Base-by-base conservation (phyloP, 306 rosid genomes). In the Betula pendula region DNA sequence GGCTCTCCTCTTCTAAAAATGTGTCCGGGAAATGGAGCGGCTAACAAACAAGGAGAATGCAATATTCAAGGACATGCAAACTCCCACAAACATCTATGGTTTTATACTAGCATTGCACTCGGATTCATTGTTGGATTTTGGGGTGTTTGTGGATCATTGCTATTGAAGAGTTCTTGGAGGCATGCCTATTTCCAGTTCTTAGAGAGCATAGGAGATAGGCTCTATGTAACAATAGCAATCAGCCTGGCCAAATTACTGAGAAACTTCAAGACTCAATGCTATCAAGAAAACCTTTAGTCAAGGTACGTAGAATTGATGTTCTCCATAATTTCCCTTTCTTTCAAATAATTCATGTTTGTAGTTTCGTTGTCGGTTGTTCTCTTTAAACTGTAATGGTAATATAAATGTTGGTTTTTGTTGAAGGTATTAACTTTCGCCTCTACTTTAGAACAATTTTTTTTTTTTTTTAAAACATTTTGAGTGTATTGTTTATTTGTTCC, bases 111-210 rank as follows among this genome's bases (percentile, higher is more conserved):
- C 45, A 2, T 79, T 6, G 84, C 14, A 38, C 5, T 81, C 35
- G 86, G 84, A 60, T 85, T 78, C 40, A 22, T 59, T 53, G 17
- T 76, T 15, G 88, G 77, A 20, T 85, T 76, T 17, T 82, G 84
- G 80, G 82, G 86, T 15, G 53, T 73, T 4, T 82, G 56, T 43
- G 48, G 79, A 3, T 2, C 78, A 3, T 56, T 79, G 15, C 1
- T 76, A 11, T 44, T 82, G 0, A 82, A 45, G 10, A 53, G 71
- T 8, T 69, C 82, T 2, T 80, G 87, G 84, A 79, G 79, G 40
- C 8, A 13, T 12, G 68, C 75, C 6, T 80, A 75, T 76, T 80
- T 80, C 15, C 24, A 2, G 0, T 52, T 14, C 27, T 0, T 69
- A 2, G 43, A 33, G n/a, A 15, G 24, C 12, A 33, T 14, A 3